Evolutionary conservation across 2,329 filamentous ascomycete genomes (phyloP), one percentile per base, ranked within the genome.

Genomic region (Pezicula neosporulosa): DNA sequence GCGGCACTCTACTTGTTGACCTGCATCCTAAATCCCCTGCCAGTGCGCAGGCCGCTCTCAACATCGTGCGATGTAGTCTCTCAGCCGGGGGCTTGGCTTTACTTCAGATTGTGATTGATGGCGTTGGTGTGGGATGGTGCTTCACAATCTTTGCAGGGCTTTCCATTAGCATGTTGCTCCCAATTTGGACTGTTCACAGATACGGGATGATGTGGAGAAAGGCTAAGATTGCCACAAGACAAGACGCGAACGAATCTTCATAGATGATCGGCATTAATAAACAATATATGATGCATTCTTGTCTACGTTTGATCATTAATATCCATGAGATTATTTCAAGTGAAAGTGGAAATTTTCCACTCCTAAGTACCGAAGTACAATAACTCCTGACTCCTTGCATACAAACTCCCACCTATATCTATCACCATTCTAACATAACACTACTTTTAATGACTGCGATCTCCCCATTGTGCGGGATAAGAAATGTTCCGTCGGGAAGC

Each of bases 121-220:
- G 30, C 6, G 30, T 57, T 16, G 53, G 53, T 7, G 38, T 50
- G 13, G 55, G 53, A 4, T 57, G 53, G 53, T 54, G 48, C 18
- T 57, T 56, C 28, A 54, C 55, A 10, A 12, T 51, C 16, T 51
- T 56, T 42, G 51, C 19, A 13, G 30, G 21, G 2, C 15, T 50
- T 7, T 50, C 39, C 35, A 10, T 44, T 6, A 28, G 35, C 6
- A 39, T 36, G 30, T 28, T 44, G 16, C 15, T 27, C 3, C 28
- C 38, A 24, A 19, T 45, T 13, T 54, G 44, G 48, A 9, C 48
- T 6, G 33, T 21, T n/a, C 6, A 36, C n/a, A 44, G 48, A 39
- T 51, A 44, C 39, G 52, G 52, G 36, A 51, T 43, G 30, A 16
- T n/a, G 19, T 54, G 48, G 52, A 50, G 48, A 44, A 16, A 53